These are phyloP conservation scores for Durusdinium trenchii DNA, from an alignment of 73 alveolate genomes.

Conservation along the genomic window DNA sequence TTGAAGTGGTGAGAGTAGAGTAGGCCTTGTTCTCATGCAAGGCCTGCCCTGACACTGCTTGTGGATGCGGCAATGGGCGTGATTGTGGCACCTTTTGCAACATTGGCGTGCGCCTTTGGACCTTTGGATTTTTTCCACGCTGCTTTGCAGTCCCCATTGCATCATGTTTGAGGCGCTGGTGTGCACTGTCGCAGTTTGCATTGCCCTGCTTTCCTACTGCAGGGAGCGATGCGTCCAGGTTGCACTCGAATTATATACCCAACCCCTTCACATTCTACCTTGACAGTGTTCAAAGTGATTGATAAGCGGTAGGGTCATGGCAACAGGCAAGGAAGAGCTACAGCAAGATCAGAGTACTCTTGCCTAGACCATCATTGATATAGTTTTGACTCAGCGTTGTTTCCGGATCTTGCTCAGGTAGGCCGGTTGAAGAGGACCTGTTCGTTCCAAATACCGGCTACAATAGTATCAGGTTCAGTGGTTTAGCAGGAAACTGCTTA, in stretches of 20 bases:
- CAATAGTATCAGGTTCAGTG: neutral
- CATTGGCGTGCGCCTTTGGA: neutral
- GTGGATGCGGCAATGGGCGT: slow-evolving; percentile 83
- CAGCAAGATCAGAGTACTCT: too few relatives aligned
- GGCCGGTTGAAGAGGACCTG: neutral
- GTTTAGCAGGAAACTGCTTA: neutral
- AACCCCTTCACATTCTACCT: too few relatives aligned
- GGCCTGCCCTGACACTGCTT: slow-evolving; percentile 52
- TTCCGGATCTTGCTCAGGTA: too few relatives aligned
- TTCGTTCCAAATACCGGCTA: neutral
- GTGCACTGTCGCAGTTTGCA: neutral
- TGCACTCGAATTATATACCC: too few relatives aligned
- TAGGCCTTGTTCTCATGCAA: neutral
- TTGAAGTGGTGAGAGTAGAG: too few relatives aligned
- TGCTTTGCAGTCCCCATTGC: neutral
- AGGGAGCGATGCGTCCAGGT: slow-evolving; percentile 12
- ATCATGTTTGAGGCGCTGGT: neutral
- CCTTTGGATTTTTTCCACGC: neutral
- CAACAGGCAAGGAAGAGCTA: too few relatives aligned
- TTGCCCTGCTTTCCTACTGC: slow-evolving; percentile 1
- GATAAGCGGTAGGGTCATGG: too few relatives aligned
- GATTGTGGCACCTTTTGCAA: slow-evolving; percentile 64
- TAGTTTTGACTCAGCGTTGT: too few relatives aligned
- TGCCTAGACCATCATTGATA: too few relatives aligned
- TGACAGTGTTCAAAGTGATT: neutral